These are phyloP conservation scores for Geosmithia putterillii DNA, from an alignment of 2,329 filamentous ascomycete genomes.

Conservation along the genomic window DNA sequence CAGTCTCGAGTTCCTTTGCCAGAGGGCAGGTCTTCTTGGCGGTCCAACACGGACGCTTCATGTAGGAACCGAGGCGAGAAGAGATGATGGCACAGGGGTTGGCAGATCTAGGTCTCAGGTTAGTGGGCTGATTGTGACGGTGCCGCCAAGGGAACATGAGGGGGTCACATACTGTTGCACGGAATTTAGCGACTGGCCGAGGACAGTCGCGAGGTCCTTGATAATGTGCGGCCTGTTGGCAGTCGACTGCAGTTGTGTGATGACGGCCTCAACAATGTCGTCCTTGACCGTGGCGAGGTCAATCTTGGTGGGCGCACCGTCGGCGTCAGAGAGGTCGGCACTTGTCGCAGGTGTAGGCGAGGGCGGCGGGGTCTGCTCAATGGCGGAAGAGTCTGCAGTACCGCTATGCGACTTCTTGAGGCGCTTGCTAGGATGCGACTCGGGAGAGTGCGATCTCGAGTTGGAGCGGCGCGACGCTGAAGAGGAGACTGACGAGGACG, in stretches of 20 bases:
- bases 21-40: conserved; percentile 71
- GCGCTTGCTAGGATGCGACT: conserved; percentile 46
- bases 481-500: conserved; percentile 14
- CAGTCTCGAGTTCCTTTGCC: conserved; percentile 82
- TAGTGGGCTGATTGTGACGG: conserved; percentile 2
- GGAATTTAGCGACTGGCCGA: conserved; percentile 64
- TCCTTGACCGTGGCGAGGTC: conserved; percentile 81
- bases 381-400: conserved; percentile 60
- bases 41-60: conserved; percentile 77
- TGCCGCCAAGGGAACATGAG: conserved; percentile 1
- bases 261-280: conserved; percentile 85
- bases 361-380: conserved; percentile 58
- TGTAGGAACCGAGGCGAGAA: conserved; percentile 76
- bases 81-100: conserved; percentile 94
- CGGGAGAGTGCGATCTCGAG: conserved; percentile 15
- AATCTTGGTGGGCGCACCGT: conserved; percentile 12
- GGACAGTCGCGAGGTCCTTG: conserved; percentile 76
- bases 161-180: conserved; percentile 72
- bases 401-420: conserved; percentile 63
- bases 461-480: conserved; percentile 17
- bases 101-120: conserved; percentile 54
- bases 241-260: conserved; percentile 78
- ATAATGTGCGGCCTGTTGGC: conserved; percentile 88
- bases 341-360: conserved; percentile 19
- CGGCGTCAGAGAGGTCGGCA: conserved; percentile 13